Conservation (phyloP, 306 rosid species). For the Dalbergia cultrata region DNA sequence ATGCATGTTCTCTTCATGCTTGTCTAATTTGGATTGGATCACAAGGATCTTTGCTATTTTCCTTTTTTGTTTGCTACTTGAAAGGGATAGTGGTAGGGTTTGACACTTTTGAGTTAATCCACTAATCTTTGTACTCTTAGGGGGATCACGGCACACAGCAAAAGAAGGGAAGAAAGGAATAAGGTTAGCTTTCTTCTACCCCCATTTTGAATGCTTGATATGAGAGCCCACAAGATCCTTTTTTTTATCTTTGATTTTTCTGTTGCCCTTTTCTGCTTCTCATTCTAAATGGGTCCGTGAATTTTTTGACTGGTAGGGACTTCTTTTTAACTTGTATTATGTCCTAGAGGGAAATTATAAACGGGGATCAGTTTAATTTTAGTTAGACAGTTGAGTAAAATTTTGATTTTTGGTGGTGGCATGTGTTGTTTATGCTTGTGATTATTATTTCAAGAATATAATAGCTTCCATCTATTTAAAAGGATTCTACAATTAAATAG, state of each 20-base stretch:
- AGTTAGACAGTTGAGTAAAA: too few relatives aligned
- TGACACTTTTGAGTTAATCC: conserved; percentile 36
- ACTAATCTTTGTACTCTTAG: conserved; percentile 56
- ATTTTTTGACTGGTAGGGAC: conserved; percentile 43
- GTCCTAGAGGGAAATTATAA: too few relatives aligned
- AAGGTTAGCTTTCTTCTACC: too few relatives aligned
- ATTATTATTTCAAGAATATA: too few relatives aligned
- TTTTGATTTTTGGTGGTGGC: too few relatives aligned
- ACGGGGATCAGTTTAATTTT: too few relatives aligned
- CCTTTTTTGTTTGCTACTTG: conserved; percentile 63
- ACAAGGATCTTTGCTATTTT: conserved; percentile 73
- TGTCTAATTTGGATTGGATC: conserved; percentile 99
- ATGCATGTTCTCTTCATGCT: too few relatives aligned
- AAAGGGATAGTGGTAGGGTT: conserved; percentile 57
- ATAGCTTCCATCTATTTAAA: too few relatives aligned
- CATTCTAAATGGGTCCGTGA: conserved; percentile 53
- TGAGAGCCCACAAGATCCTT: conserved; percentile 60
- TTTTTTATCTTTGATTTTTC: conserved; percentile 54
- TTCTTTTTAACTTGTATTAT: conserved; percentile 11
- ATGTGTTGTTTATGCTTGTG: conserved; percentile 47
- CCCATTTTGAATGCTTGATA: conserved; percentile 56
- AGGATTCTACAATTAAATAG: too few relatives aligned
- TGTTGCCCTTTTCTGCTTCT: conserved; percentile 50
- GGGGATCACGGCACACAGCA: conserved; percentile 61
- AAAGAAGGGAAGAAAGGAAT: conserved; percentile 50